Evolutionary conservation across 306 rosid genomes (phyloP).

Genomic region (Comarum palustre): DNA sequence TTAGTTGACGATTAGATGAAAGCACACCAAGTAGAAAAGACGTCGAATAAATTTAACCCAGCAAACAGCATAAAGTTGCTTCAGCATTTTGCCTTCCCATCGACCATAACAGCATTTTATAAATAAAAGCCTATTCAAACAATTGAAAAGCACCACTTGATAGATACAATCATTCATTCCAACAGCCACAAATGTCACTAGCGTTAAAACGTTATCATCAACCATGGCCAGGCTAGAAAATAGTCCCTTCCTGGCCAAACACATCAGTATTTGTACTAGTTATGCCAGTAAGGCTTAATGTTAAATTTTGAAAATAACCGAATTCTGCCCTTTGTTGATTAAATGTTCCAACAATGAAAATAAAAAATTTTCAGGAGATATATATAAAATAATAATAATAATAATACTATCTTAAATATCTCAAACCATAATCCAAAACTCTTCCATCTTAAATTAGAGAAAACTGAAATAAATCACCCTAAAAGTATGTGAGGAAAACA

Average conservation of each 20-base stretch:
- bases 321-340: background rate
- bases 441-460: background rate
- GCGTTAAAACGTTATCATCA: background rate
- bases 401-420: background rate
- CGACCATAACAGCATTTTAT: background rate
- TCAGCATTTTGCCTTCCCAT: background rate
- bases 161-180: background rate
- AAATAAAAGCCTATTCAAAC: background rate
- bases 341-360: background rate
- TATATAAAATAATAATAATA: no score
- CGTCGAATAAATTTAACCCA: background rate
- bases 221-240: background rate
- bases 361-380: background rate
- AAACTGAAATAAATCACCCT: background rate
- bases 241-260: background rate
- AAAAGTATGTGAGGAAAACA: background rate
- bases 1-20: slow-evolving; percentile 1
- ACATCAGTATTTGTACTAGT: background rate
- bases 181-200: background rate
- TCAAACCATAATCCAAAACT: background rate
- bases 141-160: background rate
- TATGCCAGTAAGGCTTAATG: background rate
- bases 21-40: background rate
- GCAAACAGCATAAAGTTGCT: background rate
- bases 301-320: background rate